Conservation (phyloP, 2,329 filamentous ascomycete species). For the Paracamarosporium sp. region DNA sequence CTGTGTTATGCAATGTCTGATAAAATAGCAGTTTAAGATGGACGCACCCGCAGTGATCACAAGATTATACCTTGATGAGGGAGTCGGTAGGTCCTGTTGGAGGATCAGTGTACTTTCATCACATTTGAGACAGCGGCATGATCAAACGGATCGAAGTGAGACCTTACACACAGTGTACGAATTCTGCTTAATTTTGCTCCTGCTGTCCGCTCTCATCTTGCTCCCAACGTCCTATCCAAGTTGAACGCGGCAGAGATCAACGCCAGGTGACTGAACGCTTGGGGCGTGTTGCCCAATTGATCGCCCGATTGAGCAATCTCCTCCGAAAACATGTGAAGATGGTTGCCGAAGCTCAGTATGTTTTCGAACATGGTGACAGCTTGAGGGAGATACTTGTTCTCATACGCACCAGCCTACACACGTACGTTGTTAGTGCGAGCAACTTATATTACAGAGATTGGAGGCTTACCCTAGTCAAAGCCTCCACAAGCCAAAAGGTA, state of each 20-base stretch:
- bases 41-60: no score
- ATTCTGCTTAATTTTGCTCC: background rate
- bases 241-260: conserved; percentile 81
- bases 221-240: conserved; percentile 59
- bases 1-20: no score
- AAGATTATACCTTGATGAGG: no score
- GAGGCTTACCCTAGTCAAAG: conserved; percentile 71
- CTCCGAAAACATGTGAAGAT: conserved; percentile 79
- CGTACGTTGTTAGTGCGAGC: conserved; percentile 10
- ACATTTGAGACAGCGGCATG: background rate
- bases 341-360: conserved; percentile 78
- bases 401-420: conserved; percentile 55
- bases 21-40: no score
- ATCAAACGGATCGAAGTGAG: background rate
- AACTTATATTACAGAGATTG: background rate
- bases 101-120: background rate
- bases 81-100: background rate
- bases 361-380: conserved; percentile 78
- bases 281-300: conserved; percentile 80
- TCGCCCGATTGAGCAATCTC: conserved; percentile 78
- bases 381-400: conserved; percentile 66
- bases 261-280: conserved; percentile 79
- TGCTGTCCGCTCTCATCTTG: conserved; percentile 5
- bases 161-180: background rate
- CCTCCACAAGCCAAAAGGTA: conserved; percentile 83